A percentile compares a stretch with the other conserved stretches of the same genome.
Evolutionary conservation across 2,329 filamentous ascomycete genomes (phyloP).

Genomic region (Fusarium caatingaense): DNA sequence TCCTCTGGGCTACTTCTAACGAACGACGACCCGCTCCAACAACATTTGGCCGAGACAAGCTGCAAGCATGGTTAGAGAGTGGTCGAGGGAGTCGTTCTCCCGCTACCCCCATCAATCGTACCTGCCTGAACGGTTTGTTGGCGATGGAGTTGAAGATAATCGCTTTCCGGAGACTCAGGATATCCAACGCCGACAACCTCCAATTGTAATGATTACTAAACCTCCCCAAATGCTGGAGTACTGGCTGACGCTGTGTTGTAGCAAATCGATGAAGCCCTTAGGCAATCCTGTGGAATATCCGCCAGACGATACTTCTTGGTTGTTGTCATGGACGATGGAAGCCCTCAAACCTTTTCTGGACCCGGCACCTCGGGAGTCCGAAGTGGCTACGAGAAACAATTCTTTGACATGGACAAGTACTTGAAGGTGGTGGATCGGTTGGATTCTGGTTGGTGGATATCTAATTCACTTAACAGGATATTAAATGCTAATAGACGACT

Average conservation of each 20-base stretch:
- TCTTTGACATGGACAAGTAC: slow-evolving; percentile 61
- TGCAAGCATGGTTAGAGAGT: slow-evolving; percentile 56
- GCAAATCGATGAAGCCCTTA: slow-evolving; percentile 64
- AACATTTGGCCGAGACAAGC: slow-evolving; percentile 1
- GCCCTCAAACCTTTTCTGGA: slow-evolving; percentile 59
- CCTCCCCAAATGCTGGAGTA: neutral
- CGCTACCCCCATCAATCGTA: slow-evolving; percentile 52
- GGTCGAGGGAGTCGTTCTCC: slow-evolving; percentile 54
- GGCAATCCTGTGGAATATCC: slow-evolving; percentile 64
- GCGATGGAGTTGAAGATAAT: slow-evolving; percentile 48
- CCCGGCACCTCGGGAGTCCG: slow-evolving; percentile 53
- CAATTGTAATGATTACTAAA: slow-evolving; percentile 50
- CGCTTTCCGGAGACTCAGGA: slow-evolving; percentile 53
- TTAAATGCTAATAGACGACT: slow-evolving; percentile 19
- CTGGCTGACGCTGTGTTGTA: slow-evolving; percentile 44
- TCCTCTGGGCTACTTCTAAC: neutral
- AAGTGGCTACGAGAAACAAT: slow-evolving; percentile 55
- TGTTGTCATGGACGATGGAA: slow-evolving; percentile 61
- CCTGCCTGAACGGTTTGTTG: slow-evolving; percentile 46
- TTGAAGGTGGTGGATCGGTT: slow-evolving; percentile 53
- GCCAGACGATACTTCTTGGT: slow-evolving; percentile 65
- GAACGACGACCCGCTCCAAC: neutral
- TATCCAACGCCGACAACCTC: slow-evolving; percentile 52
- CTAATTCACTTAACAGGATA: neutral
- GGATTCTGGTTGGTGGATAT: slow-evolving; percentile 52